phyloP scores from a whole-genome alignment of 2,329 filamentous ascomycete species.

The Niveomyces coronatus region DNA sequence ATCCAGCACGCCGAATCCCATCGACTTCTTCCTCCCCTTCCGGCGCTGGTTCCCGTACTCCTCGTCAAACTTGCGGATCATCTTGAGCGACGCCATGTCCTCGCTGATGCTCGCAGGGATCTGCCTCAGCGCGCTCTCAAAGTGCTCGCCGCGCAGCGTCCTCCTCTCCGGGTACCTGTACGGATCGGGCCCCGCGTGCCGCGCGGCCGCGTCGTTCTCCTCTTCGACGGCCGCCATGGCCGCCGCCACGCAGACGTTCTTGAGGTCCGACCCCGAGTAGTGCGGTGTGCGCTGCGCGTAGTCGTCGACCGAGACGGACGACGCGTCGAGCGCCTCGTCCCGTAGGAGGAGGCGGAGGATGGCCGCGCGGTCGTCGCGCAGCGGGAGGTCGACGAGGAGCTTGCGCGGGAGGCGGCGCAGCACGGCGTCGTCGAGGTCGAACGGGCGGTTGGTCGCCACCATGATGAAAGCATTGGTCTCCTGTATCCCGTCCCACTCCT shows the following conservation, averaged over 20 bases:
- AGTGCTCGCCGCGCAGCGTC: slow-evolving; percentile 56
- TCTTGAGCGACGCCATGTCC: slow-evolving; percentile 78
- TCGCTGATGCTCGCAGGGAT: slow-evolving; percentile 89
- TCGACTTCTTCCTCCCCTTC: slow-evolving; percentile 47
- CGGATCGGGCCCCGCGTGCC: slow-evolving; percentile 29
- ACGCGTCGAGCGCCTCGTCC: slow-evolving; percentile 51
- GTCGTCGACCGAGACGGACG: slow-evolving; percentile 49
- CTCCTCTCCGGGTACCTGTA: slow-evolving; percentile 52
- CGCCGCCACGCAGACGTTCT: slow-evolving; percentile 71
- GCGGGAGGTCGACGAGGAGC: slow-evolving; percentile 63
- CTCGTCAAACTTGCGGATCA: slow-evolving; percentile 91
- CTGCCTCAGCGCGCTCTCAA: slow-evolving; percentile 75
- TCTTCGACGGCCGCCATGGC: slow-evolving; percentile 72
- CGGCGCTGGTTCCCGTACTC: slow-evolving; percentile 82
- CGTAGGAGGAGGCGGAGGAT: slow-evolving; percentile 64
- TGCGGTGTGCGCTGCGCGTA: slow-evolving; percentile 60
- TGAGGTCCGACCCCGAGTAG: slow-evolving; percentile 76
- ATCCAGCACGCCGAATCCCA: slow-evolving; percentile 47
- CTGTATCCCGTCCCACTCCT: slow-evolving; percentile 89
- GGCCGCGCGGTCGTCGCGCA: slow-evolving; percentile 52
- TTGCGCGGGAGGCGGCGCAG: slow-evolving; percentile 65
- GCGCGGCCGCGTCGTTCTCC: slow-evolving; percentile 40
- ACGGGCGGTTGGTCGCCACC: slow-evolving; percentile 93
- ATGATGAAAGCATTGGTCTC: slow-evolving; percentile 88
- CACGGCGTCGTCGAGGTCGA: slow-evolving; percentile 85